phyloP scores from a whole-genome alignment of 495 filamentous ascomycete species.

The Aspergillus panamensis region DNA sequence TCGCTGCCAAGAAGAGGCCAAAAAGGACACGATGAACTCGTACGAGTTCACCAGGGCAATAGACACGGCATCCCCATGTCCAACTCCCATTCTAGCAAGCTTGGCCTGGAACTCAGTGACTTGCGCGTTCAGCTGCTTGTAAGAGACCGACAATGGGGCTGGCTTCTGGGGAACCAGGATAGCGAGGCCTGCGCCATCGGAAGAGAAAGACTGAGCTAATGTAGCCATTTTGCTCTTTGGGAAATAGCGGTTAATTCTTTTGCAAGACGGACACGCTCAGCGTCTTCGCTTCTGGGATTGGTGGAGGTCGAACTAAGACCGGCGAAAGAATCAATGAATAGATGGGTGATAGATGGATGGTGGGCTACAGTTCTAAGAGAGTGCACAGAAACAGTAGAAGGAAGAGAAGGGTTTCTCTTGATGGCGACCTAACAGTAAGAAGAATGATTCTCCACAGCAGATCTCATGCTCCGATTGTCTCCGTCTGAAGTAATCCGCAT shows the following conservation, averaged over 20 bases:
- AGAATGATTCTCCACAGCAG: too few relatives aligned
- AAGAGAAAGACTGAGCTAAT: constrained; percentile 42
- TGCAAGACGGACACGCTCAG: constrained; percentile 4
- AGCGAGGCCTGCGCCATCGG: constrained; percentile 45
- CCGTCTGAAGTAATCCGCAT: background rate
- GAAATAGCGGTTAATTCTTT: background rate
- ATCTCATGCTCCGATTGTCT: background rate
- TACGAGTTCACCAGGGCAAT: constrained; percentile 75
- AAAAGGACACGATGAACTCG: constrained; percentile 78
- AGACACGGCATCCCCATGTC: constrained; percentile 62
- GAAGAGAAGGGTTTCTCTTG: too few relatives aligned
- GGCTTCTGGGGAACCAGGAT: constrained; percentile 65
- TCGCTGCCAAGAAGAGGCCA: constrained; percentile 73
- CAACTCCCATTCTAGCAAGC: constrained; percentile 66
- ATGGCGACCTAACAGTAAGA: too few relatives aligned
- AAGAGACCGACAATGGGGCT: constrained; percentile 56
- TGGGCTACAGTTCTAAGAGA: background rate
- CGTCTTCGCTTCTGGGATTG: constrained; percentile 18
- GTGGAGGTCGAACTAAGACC: background rate
- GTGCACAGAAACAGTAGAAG: too few relatives aligned
- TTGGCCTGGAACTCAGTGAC: constrained; percentile 64
- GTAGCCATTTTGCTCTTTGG: constrained; percentile 37
- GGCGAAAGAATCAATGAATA: background rate
- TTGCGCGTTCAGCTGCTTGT: constrained; percentile 58
- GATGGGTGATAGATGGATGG: background rate